A percentile compares a stretch with the other conserved stretches of the same genome.
Evolutionary conservation across 1,284 basidiomycete species (phyloP).

Genomic region (Marasmius tenuissimus): DNA sequence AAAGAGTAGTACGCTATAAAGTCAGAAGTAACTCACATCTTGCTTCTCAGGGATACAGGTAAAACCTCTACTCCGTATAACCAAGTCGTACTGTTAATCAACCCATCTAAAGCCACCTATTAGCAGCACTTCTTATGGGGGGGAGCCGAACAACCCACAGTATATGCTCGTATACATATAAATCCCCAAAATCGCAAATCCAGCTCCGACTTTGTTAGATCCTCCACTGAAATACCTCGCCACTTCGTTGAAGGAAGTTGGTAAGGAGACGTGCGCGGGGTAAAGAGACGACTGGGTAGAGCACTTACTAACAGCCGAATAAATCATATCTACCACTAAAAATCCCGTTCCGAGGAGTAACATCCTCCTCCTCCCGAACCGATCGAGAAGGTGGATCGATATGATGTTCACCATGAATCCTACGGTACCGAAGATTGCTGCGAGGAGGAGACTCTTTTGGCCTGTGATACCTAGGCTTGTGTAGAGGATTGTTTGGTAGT

Average conservation of each 20-base stretch:
- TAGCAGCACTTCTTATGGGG: background rate
- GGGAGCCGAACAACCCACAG: conserved; percentile 5
- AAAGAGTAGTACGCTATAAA: no score
- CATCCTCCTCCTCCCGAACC: conserved; percentile 14
- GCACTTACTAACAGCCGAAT: conserved; percentile 13
- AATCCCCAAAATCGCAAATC: conserved; percentile 18
- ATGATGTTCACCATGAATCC: conserved; percentile 11
- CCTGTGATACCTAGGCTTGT: conserved; percentile 14
- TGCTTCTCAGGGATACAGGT: conserved; percentile 16
- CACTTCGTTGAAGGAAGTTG: conserved; percentile 6
- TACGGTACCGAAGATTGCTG: conserved; percentile 14
- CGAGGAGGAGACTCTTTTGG: conserved; percentile 13
- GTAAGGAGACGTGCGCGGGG: background rate
- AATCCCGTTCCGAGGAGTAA: conserved; percentile 9
- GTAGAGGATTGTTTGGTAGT: conserved; percentile 19
- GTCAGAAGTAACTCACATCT: conserved; percentile 4
- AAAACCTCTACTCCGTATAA: conserved; percentile 19
- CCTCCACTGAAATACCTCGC: conserved; percentile 12
- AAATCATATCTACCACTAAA: conserved; percentile 15
- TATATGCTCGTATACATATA: conserved; percentile 20
- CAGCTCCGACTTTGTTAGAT: conserved; percentile 16
- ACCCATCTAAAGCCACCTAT: conserved; percentile 3
- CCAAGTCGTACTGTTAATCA: conserved; percentile 20
- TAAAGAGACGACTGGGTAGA: no score
- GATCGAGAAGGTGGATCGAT: conserved; percentile 13